These are phyloP conservation scores for Poa annua DNA, from an alignment of 176 grass and related monocot genomes.

Conservation along the genomic window DNA sequence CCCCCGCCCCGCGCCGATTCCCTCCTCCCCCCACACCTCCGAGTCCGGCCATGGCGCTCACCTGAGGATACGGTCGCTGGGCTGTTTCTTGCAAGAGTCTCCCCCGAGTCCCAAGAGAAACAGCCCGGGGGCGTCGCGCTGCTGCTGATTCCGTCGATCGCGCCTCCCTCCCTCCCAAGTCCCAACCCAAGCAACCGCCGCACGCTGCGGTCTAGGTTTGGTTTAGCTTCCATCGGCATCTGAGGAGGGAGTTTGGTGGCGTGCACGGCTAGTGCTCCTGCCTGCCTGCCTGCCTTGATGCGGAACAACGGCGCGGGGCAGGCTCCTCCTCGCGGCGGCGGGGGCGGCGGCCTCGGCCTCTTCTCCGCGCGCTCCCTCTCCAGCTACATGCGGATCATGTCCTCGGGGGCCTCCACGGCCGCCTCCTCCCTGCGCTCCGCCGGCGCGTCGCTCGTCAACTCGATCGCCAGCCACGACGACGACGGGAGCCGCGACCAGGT, in stretches of 20 bases:
- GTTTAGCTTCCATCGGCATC: constrained; percentile 42
- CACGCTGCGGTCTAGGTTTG: constrained; percentile 32
- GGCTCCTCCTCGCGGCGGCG: constrained; percentile 45
- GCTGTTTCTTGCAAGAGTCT: constrained; percentile 69
- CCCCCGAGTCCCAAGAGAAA: constrained; percentile 60
- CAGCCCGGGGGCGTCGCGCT: constrained; percentile 48
- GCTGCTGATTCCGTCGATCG: constrained; percentile 6
- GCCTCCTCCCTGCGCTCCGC: constrained; percentile 75
- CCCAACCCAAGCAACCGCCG: neutral
- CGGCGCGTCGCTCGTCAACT: constrained; percentile 66
- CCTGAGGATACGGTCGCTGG: constrained; percentile 61
- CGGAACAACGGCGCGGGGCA: constrained; percentile 69
- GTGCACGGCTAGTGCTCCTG: constrained; percentile 15
- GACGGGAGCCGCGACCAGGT: constrained; percentile 75
- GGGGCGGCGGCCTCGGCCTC: constrained; percentile 52
- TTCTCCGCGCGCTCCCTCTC: constrained; percentile 76
- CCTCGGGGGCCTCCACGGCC: constrained; percentile 85
- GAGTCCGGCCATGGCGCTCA: constrained; percentile 48
- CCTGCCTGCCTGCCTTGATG: constrained; percentile 43
- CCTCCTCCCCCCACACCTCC: neutral
- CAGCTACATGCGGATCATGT: constrained; percentile 87
- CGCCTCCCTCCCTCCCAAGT: neutral
- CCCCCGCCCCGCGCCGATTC: constrained; percentile 38
- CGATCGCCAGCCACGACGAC: constrained; percentile 69
- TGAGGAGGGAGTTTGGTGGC: constrained; percentile 25